These are phyloP conservation scores for Styphnolobium japonicum DNA, from an alignment of 306 rosid species.

Conservation along the genomic window DNA sequence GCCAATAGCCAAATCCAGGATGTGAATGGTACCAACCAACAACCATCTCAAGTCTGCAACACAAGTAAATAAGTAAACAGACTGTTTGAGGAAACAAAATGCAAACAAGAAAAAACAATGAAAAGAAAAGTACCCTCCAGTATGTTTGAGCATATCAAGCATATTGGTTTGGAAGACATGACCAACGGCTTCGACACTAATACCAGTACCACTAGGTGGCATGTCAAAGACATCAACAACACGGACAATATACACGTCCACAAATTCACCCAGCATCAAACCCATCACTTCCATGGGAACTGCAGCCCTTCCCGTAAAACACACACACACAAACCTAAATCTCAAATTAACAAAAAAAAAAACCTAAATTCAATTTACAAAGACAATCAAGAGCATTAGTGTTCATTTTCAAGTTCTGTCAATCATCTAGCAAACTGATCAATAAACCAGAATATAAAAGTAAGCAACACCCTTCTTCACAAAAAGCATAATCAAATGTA, in stretches of 20 bases:
- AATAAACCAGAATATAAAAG: too few species aligned
- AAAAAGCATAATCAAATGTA: too few species aligned
- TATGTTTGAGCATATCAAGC: constrained; percentile 80
- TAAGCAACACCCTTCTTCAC: too few species aligned
- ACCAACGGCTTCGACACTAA: constrained; percentile 76
- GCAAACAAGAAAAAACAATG: not conserved
- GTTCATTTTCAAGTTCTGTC: too few species aligned
- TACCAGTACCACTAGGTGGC: constrained; percentile 79
- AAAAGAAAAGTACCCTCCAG: constrained; percentile 53
- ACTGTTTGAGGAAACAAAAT: not conserved
- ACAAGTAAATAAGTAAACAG: not conserved
- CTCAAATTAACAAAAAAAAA: too few species aligned
- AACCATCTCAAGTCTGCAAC: constrained; percentile 71
- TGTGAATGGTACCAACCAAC: too few species aligned
- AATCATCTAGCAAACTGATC: too few species aligned
- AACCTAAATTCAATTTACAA: too few species aligned
- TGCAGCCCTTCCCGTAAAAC: constrained; percentile 60
- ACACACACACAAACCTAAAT: too few species aligned
- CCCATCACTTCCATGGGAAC: constrained; percentile 86
- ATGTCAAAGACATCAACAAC: constrained; percentile 74
- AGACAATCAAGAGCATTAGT: too few species aligned
- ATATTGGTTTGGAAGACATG: constrained; percentile 74
- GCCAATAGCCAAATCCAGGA: too few species aligned
- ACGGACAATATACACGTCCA: constrained; percentile 67
- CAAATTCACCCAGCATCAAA: constrained; percentile 71